Percentiles rank a stretch among this genome's conserved stretches.
Conservation (phyloP, 2,329 filamentous ascomycete genomes). For the Mycosphaerella sp. region DNA sequence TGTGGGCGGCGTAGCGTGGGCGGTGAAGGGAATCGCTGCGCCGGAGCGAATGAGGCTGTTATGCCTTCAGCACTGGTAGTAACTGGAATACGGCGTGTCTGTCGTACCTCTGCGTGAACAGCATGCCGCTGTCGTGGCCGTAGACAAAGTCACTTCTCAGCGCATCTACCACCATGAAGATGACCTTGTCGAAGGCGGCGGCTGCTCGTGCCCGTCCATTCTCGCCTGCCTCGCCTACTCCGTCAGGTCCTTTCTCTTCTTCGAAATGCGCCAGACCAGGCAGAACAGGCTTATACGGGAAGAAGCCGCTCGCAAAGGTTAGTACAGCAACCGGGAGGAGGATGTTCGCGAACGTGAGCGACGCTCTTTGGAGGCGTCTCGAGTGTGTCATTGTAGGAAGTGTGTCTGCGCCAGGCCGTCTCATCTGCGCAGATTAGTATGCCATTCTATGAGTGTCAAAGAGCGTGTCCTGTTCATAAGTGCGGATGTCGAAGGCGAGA, state of each 20-base stretch:
- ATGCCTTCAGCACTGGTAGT: constrained; percentile 1
- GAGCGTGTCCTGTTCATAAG: not conserved
- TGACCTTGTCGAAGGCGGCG: constrained; percentile 75
- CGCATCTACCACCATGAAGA: constrained; percentile 98
- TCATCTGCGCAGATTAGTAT: not conserved
- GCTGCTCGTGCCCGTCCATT: constrained; percentile 50
- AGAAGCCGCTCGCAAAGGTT: constrained; percentile 84
- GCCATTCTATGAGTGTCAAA: not conserved
- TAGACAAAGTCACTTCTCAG: constrained; percentile 95
- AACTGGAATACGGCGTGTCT: not conserved
- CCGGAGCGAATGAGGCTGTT: constrained; percentile 74
- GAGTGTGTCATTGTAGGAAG: constrained; percentile 17
- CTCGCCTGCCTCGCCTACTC: constrained; percentile 5
- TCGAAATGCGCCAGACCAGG: constrained; percentile 62
- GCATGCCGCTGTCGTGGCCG: constrained; percentile 69
- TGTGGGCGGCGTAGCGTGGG: constrained; percentile 90
- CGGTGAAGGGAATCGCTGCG: constrained; percentile 84
- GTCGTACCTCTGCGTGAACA: constrained; percentile 74
- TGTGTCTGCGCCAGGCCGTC: not conserved
- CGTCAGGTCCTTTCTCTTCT: constrained; percentile 15
- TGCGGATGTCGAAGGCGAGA: not conserved
- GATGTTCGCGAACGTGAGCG: constrained; percentile 57
- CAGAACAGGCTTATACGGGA: constrained; percentile 92
- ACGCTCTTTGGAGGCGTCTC: constrained; percentile 40
- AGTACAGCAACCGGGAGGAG: constrained; percentile 63